These are phyloP conservation scores for Colletotrichum graminicola DNA, from an alignment of 2,329 filamentous ascomycete genomes.

Conservation along the genomic window DNA sequence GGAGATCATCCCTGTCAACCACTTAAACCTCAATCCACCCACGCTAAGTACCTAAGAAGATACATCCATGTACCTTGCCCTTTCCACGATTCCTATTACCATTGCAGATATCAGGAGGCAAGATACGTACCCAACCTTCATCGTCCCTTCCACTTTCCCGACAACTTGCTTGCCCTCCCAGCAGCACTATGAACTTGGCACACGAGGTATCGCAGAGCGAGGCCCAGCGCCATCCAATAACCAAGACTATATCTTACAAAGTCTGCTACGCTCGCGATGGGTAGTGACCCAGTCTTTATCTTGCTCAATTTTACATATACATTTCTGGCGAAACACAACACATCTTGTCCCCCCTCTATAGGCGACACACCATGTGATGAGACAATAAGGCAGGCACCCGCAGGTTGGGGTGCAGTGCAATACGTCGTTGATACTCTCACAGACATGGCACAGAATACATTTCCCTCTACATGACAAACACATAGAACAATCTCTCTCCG, in stretches of 20 bases:
- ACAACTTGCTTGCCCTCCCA: neutral
- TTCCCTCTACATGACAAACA: no score
- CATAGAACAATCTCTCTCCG: neutral
- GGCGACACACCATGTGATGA: neutral
- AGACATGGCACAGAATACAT: neutral
- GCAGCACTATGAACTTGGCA: neutral
- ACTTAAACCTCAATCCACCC: constrained; percentile 36
- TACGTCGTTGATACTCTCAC: neutral
- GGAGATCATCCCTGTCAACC: constrained; percentile 35
- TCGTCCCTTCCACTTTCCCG: constrained; percentile 1
- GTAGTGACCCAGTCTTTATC: neutral
- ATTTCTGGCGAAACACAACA: neutral
- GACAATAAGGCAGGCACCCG: neutral
- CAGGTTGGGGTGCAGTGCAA: neutral
- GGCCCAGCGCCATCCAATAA: neutral
- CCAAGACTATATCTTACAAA: neutral
- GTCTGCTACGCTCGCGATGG: neutral
- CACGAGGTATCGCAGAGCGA: neutral
- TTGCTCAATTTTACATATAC: no score
- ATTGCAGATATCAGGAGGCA: neutral
- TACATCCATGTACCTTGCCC: constrained; percentile 13
- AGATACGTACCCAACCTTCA: constrained; percentile 1
- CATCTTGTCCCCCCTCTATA: no score
- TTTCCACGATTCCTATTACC: constrained; percentile 17
- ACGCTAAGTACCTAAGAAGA: constrained; percentile 6